Conservation (phyloP, 1,284 basidiomycete species). For the Albatrellus sp. region DNA sequence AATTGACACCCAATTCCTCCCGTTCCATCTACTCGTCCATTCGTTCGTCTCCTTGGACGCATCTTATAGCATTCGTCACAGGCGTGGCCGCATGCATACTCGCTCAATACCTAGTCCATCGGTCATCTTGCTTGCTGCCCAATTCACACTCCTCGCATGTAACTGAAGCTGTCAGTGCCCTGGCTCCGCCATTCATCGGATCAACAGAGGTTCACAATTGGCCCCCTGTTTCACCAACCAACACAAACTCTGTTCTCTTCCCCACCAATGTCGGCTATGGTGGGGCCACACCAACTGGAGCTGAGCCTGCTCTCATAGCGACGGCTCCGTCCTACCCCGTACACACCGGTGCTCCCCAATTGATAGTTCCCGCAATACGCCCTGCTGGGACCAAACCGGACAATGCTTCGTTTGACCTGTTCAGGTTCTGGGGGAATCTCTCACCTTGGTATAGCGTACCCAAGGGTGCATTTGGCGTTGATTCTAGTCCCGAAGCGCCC, state of each 20-base stretch:
- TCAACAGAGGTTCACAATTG: constrained; percentile 56
- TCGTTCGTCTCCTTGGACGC: constrained; percentile 17
- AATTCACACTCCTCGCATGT: constrained; percentile 1
- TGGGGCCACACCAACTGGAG: constrained; percentile 76
- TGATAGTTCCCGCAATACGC: constrained; percentile 33
- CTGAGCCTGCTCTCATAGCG: constrained; percentile 64
- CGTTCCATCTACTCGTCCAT: constrained; percentile 1
- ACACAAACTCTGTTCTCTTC: constrained; percentile 54
- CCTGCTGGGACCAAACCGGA: constrained; percentile 12
- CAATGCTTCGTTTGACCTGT: constrained; percentile 38
- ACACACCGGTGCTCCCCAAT: constrained; percentile 56
- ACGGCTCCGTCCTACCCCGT: constrained; percentile 71
- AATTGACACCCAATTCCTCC: constrained; percentile 5
- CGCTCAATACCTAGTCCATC: constrained; percentile 27
- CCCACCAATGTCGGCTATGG: constrained; percentile 70
- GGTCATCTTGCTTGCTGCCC: constrained; percentile 18
- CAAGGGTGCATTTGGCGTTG: constrained; percentile 57
- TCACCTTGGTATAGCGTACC: constrained; percentile 76
- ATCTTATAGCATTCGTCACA: constrained; percentile 31
- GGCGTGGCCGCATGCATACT: constrained; percentile 31
- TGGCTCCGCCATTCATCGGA: constrained; percentile 55
- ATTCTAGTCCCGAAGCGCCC: constrained; percentile 59
- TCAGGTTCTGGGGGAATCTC: constrained; percentile 74
- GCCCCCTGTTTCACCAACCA: constrained; percentile 64
- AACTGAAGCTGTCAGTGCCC: constrained; percentile 11